Percentiles rank a stretch among this genome's conserved stretches.
phyloP scores from a whole-genome alignment of 768 basidiomycete genomes.

The Lyophyllum semitale region DNA sequence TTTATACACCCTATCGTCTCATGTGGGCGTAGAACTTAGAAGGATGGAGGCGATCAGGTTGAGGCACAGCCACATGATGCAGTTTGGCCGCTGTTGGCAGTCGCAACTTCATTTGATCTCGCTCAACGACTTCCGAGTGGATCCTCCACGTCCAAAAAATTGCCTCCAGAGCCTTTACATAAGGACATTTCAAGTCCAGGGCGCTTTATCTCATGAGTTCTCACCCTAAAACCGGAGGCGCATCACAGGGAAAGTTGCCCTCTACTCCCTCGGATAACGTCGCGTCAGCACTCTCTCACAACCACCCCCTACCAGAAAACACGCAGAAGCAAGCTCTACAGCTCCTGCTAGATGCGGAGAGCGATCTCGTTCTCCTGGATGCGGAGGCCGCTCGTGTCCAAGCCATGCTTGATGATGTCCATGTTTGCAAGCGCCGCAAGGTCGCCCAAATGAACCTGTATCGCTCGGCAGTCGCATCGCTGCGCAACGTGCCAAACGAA shows the following conservation, averaged over 20 bases:
- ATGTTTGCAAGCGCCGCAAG: not conserved
- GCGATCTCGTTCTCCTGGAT: not conserved
- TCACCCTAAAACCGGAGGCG: no score
- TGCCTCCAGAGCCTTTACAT: no score
- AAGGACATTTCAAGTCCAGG: no score
- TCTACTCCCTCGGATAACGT: not conserved
- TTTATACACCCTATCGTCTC: no score
- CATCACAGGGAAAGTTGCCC: no score
- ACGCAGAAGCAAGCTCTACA: not conserved
- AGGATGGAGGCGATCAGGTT: not conserved
- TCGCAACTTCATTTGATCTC: no score
- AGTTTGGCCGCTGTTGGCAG: no score
- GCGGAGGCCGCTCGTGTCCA: not conserved
- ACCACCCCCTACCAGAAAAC: not conserved
- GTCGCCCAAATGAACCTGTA: not conserved
- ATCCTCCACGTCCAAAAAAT: no score
- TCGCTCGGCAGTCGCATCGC: slow-evolving; percentile 1
- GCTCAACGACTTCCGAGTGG: no score
- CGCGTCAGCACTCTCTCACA: not conserved
- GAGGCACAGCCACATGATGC: not conserved
- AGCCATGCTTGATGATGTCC: not conserved
- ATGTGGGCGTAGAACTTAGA: not conserved
- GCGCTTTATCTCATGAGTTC: no score
- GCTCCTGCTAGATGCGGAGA: not conserved
- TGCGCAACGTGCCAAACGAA: slow-evolving; percentile 10